Evolutionary conservation across 23 red algal genomes (phyloP).

Genomic region (Porphyridium purpureum): DNA sequence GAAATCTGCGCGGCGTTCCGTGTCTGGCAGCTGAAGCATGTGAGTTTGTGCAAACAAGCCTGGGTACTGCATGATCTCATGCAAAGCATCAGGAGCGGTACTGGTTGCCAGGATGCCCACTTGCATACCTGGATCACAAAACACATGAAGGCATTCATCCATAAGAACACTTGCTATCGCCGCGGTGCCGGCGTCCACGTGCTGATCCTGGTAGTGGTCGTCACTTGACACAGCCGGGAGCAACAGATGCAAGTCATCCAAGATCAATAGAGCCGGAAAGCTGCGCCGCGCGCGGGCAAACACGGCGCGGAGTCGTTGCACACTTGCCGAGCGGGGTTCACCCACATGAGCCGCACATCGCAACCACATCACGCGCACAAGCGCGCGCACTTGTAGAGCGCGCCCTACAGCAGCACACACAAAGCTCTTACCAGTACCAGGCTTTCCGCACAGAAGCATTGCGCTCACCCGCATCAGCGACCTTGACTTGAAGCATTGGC

Average conservation of each 20-base stretch:
- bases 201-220: not conserved
- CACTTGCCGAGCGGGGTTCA: too few species aligned
- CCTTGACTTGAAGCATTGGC: too few species aligned
- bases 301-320: too few species aligned
- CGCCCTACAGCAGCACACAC: not conserved
- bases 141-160: not conserved
- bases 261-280: not conserved
- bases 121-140: not conserved
- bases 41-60: too few species aligned
- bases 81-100: too few species aligned
- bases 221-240: not conserved
- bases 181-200: not conserved
- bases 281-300: not conserved
- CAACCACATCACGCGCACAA: too few species aligned
- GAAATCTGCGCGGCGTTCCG: too few species aligned
- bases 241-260: slow-evolving; percentile 2
- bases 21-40: too few species aligned
- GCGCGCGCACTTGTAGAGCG: not conserved
- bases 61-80: too few species aligned
- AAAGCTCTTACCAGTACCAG: not conserved
- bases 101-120: not conserved
- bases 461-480: not conserved
- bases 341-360: too few species aligned
- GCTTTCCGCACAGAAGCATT: not conserved
- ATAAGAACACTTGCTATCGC: not conserved